Evolutionary conservation across 805 yeast species (phyloP), one percentile per base, ranked within the genome.

Genomic region (Yamadazyma endophytica): DNA sequence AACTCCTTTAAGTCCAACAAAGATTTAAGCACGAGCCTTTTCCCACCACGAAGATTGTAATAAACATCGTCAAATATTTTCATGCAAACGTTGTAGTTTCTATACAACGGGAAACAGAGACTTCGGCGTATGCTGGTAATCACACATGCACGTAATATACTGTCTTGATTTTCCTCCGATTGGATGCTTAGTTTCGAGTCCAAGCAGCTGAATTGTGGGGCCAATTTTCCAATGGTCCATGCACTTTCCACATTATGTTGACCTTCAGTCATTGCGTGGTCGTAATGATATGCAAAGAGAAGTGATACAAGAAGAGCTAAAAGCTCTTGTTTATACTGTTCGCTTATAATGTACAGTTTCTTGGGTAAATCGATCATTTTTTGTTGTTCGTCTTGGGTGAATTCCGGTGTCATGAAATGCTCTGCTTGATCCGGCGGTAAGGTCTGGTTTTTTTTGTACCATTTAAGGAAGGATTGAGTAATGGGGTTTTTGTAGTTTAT

Each of bases 211-310:
- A 90, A 56, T 46, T 86, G 92, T 1, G 97, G 96, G 0, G 79
- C 62, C 14, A 92, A 46, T 44, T 82, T 88, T 1, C 98, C 98
- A 4, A 92, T 72, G 0, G 90, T 79, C 98, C 98, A 92, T 0
- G 94, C 86, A 35, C 95, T 82, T 55, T 92, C 98, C 4, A 84
- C 77, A 12, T 77, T 86, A 31, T 77, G 74, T 13, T 75, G 80
- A 9, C 80, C 81, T 47, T 74, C 77, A 21, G 81, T 86, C 32
- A 82, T 82, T 21, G 96, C 62, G 29, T 72, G 56, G 41, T 92
- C 97, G 51, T 80, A 88, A 32, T 74, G 72, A 44, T 77, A 83
- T 1, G 82, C 77, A 56, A 83, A 92, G 13, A 92, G 43, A 1
- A 89, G 41, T 14, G 84, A 75, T 0, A 87, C 50, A 1, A 90